Conservation (phyloP, 345 rosid genomes). For the Eucalyptus marginata region DNA sequence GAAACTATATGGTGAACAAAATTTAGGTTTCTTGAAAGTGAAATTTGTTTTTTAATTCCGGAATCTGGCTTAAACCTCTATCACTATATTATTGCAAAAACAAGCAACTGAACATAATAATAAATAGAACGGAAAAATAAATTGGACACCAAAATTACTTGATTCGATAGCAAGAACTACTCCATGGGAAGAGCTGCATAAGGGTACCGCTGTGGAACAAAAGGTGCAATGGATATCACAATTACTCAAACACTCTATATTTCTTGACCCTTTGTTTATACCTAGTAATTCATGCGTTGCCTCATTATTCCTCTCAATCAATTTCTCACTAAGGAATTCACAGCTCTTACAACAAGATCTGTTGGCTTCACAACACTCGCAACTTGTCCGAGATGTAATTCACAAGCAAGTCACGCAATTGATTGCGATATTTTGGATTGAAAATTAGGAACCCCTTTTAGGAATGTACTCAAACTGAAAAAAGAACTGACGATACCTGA, state of each 20-base stretch:
- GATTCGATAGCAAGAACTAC: background rate
- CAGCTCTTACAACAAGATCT: background rate
- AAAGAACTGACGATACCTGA: background rate
- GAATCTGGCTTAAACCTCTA: background rate
- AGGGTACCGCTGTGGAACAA: background rate
- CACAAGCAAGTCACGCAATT: background rate
- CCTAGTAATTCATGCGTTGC: background rate
- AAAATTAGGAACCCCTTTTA: background rate
- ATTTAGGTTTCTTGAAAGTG: background rate
- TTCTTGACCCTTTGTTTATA: background rate
- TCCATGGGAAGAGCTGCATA: background rate
- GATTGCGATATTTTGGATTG: background rate
- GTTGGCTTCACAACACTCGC: background rate
- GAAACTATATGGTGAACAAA: background rate
- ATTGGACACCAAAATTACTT: background rate
- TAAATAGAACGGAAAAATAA: background rate
- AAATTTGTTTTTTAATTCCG: no score
- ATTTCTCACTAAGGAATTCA: background rate
- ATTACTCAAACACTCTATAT: background rate
- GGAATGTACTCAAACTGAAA: background rate
- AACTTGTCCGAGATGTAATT: background rate
- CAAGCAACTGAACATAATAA: background rate
- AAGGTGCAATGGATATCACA: background rate
- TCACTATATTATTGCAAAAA: accelerated
- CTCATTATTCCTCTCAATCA: background rate